Conservation (phyloP, 1,284 basidiomycete genomes). For the Thecaphora thlaspeos region DNA sequence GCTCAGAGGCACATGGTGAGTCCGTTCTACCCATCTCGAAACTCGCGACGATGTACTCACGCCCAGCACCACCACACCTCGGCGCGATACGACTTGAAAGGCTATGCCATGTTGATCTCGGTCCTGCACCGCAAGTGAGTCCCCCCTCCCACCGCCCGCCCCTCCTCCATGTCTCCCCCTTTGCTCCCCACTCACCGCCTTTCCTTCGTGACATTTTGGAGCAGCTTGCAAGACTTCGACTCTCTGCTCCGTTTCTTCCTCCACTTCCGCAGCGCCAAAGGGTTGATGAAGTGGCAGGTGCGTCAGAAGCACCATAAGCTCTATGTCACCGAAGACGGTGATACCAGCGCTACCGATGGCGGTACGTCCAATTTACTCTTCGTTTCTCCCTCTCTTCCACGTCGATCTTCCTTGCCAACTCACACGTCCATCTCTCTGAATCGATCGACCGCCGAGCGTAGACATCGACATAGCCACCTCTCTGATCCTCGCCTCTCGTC, state of each 20-base stretch:
- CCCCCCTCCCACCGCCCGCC: neutral
- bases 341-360: constrained; percentile 46
- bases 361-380: constrained; percentile 2
- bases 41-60: no score
- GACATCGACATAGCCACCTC: constrained; percentile 51
- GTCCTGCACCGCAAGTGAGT: constrained; percentile 39
- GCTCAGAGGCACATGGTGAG: constrained; percentile 48
- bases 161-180: neutral
- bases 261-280: constrained; percentile 32
- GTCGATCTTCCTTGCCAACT: neutral
- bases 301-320: constrained; percentile 14
- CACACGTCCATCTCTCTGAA: no score
- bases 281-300: constrained; percentile 53
- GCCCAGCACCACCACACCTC: no score
- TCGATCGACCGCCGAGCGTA: neutral
- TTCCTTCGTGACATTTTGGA: no score
- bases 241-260: constrained; percentile 43
- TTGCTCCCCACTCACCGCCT: no score
- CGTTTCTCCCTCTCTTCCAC: neutral
- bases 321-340: constrained; percentile 42
- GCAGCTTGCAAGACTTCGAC: constrained; percentile 39
- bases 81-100: neutral
- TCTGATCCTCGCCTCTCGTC: constrained; percentile 29
- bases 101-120: constrained; percentile 52
- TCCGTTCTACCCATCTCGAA: no score